Evolutionary conservation across 306 rosid genomes (phyloP), one percentile per base, ranked within the genome.

Genomic region (Mimosa bimucronata): DNA sequence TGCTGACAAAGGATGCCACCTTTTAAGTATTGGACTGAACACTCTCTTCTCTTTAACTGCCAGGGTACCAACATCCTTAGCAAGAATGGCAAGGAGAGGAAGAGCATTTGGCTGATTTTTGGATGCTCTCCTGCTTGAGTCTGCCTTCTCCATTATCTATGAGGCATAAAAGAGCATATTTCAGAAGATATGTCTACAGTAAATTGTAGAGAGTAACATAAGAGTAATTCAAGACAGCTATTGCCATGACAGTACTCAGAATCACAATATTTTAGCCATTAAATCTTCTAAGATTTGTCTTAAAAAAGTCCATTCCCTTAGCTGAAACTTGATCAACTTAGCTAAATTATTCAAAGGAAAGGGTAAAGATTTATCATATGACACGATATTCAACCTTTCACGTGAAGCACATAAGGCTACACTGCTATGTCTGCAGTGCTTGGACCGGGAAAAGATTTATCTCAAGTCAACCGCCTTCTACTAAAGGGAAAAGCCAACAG

Each of bases 141-240:
- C 98, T 41, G 99, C 97, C 85, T 83, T 91, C 88, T 95, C 99
- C 99, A 95, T 95, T 86, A 85, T 90, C 98, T 95, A 80, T 71
- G 69, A 55, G n/a, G 79, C 66, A 78, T 70, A 29, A 78, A 74
- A 44, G 82, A 78, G 45, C 58, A 82, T 74, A 81, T 71, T 83
- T 86, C 83, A 83, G 75, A 78, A 77, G 64, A 83, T 60, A 26
- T 25, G 23, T 71, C 71, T 30, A 23, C 25, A 4, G 18, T 62
- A 45, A 67, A 37, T 52, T 29, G 70, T 72, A 57, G 21, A 18
- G 62, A 85, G 18, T 30, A 23, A 61, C 6, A 70, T 66, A 82
- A 10, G 60, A 81, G 75, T 38, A 45, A 21, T 53, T 71, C 28
- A 29, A 66, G 26, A 58, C 53, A 53, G 42, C 62, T 57, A 0